These are phyloP conservation scores for Pleomassaria siparia DNA, from an alignment of 2,329 filamentous ascomycete genomes.

Conservation along the genomic window DNA sequence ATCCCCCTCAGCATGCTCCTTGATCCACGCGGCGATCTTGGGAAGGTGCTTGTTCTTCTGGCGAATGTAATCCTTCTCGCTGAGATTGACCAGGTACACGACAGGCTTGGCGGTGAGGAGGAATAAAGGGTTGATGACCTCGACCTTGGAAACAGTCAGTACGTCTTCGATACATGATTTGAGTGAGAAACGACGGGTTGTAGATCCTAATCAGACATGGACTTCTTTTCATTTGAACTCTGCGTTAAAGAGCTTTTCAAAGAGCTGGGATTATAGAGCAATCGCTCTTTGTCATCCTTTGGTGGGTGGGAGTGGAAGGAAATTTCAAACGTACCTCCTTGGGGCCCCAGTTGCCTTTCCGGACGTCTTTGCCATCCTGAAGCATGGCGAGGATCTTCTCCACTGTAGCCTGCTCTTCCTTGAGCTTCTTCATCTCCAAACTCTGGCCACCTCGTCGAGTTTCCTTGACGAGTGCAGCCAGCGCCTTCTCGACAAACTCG, in stretches of 20 bases:
- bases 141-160: constrained; percentile 65
- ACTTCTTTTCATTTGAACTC: constrained; percentile 88
- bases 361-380: constrained; percentile 87
- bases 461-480: constrained; percentile 90
- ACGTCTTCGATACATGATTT: constrained; percentile 4
- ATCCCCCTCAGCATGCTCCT: constrained; percentile 82
- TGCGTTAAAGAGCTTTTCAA: constrained; percentile 83
- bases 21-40: constrained; percentile 94
- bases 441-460: constrained; percentile 92
- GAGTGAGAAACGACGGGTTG: constrained; percentile 9
- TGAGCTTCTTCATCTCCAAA: constrained; percentile 96
- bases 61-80: constrained; percentile 93
- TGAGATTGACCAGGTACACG: constrained; percentile 95
- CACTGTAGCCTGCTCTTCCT: constrained; percentile 89
- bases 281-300: constrained; percentile 98
- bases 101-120: constrained; percentile 95
- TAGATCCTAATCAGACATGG: constrained; percentile 62
- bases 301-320: constrained; percentile 39
- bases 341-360: constrained; percentile 83
- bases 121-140: constrained; percentile 95
- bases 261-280: constrained; percentile 99
- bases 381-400: constrained; percentile 85
- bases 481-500: constrained; percentile 94
- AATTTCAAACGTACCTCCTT: constrained; percentile 78
- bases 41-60: constrained; percentile 99